Conservation (phyloP, 805 yeast species). For the Helenozyma rhizophorensis region DNA sequence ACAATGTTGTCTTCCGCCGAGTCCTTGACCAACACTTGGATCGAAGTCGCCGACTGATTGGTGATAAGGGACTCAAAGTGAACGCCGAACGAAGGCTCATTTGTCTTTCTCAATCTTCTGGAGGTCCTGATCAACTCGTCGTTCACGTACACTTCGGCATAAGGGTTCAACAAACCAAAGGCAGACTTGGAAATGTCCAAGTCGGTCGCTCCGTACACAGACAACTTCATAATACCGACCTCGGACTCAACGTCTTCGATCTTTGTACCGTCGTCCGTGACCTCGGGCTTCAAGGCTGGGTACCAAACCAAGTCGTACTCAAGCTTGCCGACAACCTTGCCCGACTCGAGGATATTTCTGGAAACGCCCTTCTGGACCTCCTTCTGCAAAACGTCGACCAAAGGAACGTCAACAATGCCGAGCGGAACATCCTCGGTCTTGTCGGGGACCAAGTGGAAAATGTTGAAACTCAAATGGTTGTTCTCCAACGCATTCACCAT, state of each 20-base stretch:
- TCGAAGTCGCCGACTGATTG: constrained; percentile 51
- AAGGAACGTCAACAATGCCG: constrained; percentile 47
- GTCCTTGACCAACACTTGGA: constrained; percentile 60
- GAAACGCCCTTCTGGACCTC: constrained; percentile 40
- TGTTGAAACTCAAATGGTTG: constrained; percentile 47
- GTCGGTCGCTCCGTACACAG: constrained; percentile 55
- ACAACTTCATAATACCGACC: constrained; percentile 66
- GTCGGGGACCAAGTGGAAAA: constrained; percentile 50
- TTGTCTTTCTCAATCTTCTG: constrained; percentile 60
- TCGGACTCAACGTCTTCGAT: constrained; percentile 55
- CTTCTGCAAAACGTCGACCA: constrained; percentile 57
- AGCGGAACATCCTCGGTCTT: constrained; percentile 50
- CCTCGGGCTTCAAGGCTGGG: constrained; percentile 43
- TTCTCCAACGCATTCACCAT: constrained; percentile 55
- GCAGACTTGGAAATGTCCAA: constrained; percentile 52
- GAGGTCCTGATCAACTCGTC: constrained; percentile 50
- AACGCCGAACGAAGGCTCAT: constrained; percentile 72
- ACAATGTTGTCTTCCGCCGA: constrained; percentile 50
- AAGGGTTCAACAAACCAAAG: constrained; percentile 55
- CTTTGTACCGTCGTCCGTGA: constrained; percentile 46
- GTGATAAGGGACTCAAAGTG: constrained; percentile 57
- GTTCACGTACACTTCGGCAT: constrained; percentile 62
- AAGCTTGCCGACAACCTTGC: constrained; percentile 54
- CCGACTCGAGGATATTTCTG: constrained; percentile 44
- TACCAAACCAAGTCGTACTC: constrained; percentile 53